A percentile compares a stretch with the other conserved stretches of the same genome.
These are phyloP conservation scores for Saccharomycopsis fermentans DNA, from an alignment of 805 yeast genomes.

Conservation along the genomic window DNA sequence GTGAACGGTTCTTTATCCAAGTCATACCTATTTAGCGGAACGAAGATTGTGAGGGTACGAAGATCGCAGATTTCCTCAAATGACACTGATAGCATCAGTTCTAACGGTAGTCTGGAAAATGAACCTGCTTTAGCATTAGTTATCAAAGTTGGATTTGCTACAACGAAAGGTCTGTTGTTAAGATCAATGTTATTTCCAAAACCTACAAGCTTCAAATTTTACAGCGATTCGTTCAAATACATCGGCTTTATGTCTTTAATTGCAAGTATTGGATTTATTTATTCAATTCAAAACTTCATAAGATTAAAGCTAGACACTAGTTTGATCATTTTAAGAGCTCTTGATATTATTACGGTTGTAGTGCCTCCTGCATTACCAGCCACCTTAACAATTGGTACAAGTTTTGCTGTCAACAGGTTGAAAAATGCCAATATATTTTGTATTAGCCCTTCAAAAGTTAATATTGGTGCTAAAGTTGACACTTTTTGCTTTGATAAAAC, in stretches of 20 bases:
- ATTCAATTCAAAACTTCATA: constrained; percentile 77
- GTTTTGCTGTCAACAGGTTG: constrained; percentile 75
- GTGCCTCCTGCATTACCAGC: constrained; percentile 99
- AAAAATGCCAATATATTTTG: constrained; percentile 67
- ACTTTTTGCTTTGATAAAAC: constrained; percentile 92
- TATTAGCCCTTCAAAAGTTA: constrained; percentile 88
- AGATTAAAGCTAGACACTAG: constrained; percentile 59
- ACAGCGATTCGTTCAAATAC: constrained; percentile 88
- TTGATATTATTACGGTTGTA: constrained; percentile 90
- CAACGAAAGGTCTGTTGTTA: constrained; percentile 89
- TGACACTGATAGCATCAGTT: constrained; percentile 1
- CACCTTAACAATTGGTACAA: constrained; percentile 91
- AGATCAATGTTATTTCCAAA: constrained; percentile 96
- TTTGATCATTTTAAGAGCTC: constrained; percentile 74
- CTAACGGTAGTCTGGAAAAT: constrained; percentile 27
- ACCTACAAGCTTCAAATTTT: constrained; percentile 87
- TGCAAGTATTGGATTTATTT: constrained; percentile 74
- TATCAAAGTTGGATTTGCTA: constrained; percentile 82
- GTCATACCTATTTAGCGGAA: constrained; percentile 79
- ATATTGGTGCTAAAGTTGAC: constrained; percentile 92
- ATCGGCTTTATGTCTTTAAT: constrained; percentile 88
- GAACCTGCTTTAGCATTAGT: constrained; percentile 83
- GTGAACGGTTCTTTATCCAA: constrained; percentile 58
- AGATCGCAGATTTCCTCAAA: constrained; percentile 35
- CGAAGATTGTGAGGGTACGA: constrained; percentile 76